Evolutionary conservation across 2,329 filamentous ascomycete genomes (phyloP).

Genomic region (Fusarium sambucinum): DNA sequence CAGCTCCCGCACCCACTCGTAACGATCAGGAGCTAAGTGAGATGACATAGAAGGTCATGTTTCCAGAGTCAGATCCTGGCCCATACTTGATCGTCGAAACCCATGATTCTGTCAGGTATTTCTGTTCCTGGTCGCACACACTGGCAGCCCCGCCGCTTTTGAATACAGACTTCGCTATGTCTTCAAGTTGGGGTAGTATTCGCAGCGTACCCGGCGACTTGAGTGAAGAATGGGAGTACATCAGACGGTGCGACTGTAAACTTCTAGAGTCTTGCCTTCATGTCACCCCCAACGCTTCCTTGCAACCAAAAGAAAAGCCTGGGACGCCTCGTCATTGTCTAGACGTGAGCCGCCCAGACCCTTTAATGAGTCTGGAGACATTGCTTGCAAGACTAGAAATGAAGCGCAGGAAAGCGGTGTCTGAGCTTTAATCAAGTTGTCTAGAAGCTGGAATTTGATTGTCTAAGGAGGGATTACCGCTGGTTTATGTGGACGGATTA

Average conservation of each 20-base stretch:
- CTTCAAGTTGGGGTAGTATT: constrained; percentile 16
- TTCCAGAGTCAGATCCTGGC: constrained; percentile 46
- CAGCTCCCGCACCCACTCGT: constrained; percentile 41
- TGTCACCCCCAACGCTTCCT: not conserved
- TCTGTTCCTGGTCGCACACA: constrained; percentile 9
- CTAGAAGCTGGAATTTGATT: not conserved
- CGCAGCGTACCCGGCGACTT: constrained; percentile 28
- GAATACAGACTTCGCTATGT: constrained; percentile 4
- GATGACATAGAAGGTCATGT: constrained; percentile 61
- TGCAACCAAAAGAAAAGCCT: not conserved
- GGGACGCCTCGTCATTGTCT: constrained; percentile 3
- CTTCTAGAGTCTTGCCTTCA: not conserved
- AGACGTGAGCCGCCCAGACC: not conserved
- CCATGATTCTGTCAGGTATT: constrained; percentile 43
- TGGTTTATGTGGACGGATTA: constrained; percentile 2
- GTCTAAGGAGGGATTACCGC: not conserved
- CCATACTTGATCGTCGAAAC: constrained; percentile 53
- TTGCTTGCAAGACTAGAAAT: not conserved
- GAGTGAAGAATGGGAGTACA: constrained; percentile 36
- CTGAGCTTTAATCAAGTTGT: not conserved
- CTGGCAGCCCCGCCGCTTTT: constrained; percentile 17
- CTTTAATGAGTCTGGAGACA: not conserved
- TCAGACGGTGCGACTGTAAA: constrained; percentile 22
- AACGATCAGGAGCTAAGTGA: constrained; percentile 60
- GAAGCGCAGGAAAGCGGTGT: constrained; percentile 10